Percentiles rank a stretch among this genome's conserved stretches.
These are phyloP conservation scores for Castanea crenata DNA, from an alignment of 306 rosid genomes.

Conservation along the genomic window DNA sequence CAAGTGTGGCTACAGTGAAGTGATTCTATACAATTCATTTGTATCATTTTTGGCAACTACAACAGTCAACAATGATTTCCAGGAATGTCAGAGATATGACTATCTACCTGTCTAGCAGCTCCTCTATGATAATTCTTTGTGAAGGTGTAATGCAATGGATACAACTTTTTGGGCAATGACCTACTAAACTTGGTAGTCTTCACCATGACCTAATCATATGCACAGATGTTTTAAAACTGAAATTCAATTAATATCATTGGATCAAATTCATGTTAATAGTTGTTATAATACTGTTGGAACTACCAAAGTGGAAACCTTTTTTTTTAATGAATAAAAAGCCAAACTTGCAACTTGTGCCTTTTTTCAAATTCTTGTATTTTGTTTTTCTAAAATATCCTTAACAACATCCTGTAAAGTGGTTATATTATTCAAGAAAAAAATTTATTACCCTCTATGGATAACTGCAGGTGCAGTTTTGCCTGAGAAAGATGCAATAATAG, in stretches of 20 bases:
- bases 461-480: no score
- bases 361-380: background rate
- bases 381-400: background rate
- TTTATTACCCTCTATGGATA: no score
- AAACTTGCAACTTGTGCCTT: background rate
- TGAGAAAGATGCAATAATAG: no score
- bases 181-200: conserved; percentile 81
- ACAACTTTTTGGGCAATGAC: conserved; percentile 92
- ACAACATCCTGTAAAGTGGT: background rate
- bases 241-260: background rate
- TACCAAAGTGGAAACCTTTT: no score
- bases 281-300: background rate
- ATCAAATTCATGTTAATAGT: background rate
- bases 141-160: conserved; percentile 89
- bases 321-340: background rate
- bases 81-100: background rate
- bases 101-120: conserved; percentile 70
- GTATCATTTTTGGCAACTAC: background rate
- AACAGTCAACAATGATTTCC: background rate
- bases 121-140: conserved; percentile 84
- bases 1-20: background rate
- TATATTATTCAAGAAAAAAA: background rate
- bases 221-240: background rate
- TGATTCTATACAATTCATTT: background rate
- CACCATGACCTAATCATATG: conserved; percentile 20